Evolutionary conservation across 148 eudicot genomes (phyloP), one percentile per base, ranked within the genome.

Genomic region (Rhododendron henanense): DNA sequence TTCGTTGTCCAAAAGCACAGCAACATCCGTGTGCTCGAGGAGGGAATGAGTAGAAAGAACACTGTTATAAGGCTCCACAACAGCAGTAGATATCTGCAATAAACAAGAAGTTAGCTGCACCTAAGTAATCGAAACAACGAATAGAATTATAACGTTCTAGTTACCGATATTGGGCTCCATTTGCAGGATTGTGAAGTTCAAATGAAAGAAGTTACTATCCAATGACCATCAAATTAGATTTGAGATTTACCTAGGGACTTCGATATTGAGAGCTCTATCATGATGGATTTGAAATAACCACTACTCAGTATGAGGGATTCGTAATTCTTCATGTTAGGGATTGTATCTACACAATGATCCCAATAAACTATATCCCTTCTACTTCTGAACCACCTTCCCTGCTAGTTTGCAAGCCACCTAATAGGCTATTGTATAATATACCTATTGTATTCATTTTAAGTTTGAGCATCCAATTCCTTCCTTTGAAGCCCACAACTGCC

Each of bases 11-110:
- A 92, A 88, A 78, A 92, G 94, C 81, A 92, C 92, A 14, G 89
- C 86, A n/a, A 92, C 94, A 87, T 92, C 93, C 25, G 94, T 91
- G 89, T 92, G 93, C 55, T 92, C 93, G 4, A 92, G 93, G 82
- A 92, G 94, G 71, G 94, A 90, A 83, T 92, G 94, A 9, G 94
- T 92, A 18, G 93, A 92, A 25, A 92, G 93, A 45, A 92, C 94
- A 76, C 94, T 92, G 91, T 92, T 92, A 84, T 92, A 92, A 83
- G 94, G 93, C 88, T 92, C 94, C 77, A 92, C 94, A 65, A 92
- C 94, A 18, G 94, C 93, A 76, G 93, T 92, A 1, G 94, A 93
- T 35, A 95, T 92, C 97, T 94, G 90, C 87, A 92, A 83, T 55
- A 3, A 45, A 59, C 31, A 75, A 44, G 63, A 48, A 81, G 33